These are phyloP conservation scores for Blastocystis sp. DNA, from an alignment of 352 stramenopile species.

Conservation along the genomic window DNA sequence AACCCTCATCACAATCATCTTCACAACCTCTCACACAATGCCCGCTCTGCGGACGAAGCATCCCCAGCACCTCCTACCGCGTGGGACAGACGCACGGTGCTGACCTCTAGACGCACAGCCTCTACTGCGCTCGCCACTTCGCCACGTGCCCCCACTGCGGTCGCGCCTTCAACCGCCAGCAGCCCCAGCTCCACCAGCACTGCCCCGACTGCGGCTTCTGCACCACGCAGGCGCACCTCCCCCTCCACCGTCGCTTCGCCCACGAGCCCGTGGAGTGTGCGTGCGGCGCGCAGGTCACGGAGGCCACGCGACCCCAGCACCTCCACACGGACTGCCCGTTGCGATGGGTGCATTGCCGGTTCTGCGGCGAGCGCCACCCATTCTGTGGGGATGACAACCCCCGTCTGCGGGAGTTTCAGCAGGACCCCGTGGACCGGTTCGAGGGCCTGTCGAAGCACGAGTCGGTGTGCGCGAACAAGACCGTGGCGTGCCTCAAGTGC, in stretches of 20 bases:
- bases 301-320: background rate
- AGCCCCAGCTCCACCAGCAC: conserved; percentile 1
- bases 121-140: background rate
- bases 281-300: background rate
- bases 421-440: conserved; percentile 27
- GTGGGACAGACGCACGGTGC: background rate
- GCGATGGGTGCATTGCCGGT: background rate
- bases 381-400: background rate
- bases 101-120: background rate
- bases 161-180: background rate
- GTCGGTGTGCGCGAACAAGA: conserved; percentile 18
- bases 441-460: conserved; percentile 15
- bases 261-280: background rate
- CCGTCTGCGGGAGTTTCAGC: background rate
- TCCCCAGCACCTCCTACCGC: background rate
- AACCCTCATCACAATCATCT: background rate
- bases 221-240: background rate
- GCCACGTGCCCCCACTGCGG: background rate
- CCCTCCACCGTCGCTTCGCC: background rate
- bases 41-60: background rate
- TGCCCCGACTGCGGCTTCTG: background rate
- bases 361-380: conserved; percentile 13
- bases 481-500: background rate
- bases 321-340: background rate
- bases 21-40: background rate